Conservation (phyloP, 2,329 filamentous ascomycete species). For the Neonectria faginata region DNA sequence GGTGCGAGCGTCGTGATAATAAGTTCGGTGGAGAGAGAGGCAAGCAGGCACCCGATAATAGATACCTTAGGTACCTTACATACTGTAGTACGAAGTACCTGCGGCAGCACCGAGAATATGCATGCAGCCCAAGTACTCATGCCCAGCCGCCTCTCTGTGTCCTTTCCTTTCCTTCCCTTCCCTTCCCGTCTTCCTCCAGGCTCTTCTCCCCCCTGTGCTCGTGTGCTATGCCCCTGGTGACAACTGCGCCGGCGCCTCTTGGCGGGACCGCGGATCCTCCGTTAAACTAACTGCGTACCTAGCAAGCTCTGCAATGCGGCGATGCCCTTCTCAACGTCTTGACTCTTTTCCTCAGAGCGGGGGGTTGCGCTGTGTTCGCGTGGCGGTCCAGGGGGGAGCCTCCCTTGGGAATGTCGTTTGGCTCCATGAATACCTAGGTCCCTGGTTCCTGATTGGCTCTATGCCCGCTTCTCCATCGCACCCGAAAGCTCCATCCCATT, state of each 20-base stretch:
- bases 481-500: neutral
- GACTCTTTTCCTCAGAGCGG: slow-evolving; percentile 2
- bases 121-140: neutral
- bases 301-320: slow-evolving; percentile 3
- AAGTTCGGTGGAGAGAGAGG: slow-evolving; percentile 29
- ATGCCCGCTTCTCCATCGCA: too few species aligned
- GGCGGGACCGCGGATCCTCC: slow-evolving; percentile 9
- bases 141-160: neutral
- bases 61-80: too few species aligned
- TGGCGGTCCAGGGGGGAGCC: slow-evolving; percentile 24
- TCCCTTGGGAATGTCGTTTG: slow-evolving; percentile 23
- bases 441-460: slow-evolving; percentile 12
- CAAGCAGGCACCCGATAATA: slow-evolving; percentile 5
- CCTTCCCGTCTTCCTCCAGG: neutral
- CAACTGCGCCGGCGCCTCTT: slow-evolving; percentile 8
- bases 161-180: too few species aligned
- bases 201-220: too few species aligned
- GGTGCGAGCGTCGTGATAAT: slow-evolving; percentile 44
- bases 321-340: neutral
- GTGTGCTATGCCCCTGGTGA: slow-evolving; percentile 1
- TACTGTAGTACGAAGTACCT: neutral
- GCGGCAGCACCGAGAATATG: neutral
- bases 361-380: slow-evolving; percentile 20
- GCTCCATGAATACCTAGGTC: slow-evolving; percentile 15
- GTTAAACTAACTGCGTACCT: neutral